Conservation (phyloP, 2,329 filamentous ascomycete species). For the Botrytis pseudocinerea region DNA sequence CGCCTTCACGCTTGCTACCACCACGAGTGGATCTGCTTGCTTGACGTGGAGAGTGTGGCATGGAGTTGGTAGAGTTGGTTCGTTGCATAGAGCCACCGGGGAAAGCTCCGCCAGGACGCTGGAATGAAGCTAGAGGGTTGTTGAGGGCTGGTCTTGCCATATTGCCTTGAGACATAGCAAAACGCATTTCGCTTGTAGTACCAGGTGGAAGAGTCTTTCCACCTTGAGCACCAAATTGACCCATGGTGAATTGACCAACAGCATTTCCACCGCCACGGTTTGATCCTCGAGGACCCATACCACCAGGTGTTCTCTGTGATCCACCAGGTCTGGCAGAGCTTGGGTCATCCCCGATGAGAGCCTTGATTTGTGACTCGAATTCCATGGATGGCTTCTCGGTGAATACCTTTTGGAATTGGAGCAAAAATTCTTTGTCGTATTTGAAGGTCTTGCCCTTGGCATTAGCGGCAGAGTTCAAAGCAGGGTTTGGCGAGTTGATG, state of each 20-base stretch:
- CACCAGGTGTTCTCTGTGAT: conserved; percentile 59
- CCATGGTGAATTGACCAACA: conserved; percentile 63
- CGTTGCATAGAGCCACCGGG: conserved; percentile 64
- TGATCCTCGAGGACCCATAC: conserved; percentile 51
- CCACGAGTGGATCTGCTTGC: conserved; percentile 62
- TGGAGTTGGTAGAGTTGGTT: conserved; percentile 56
- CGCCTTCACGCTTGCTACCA: conserved; percentile 60
- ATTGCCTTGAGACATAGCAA: conserved; percentile 60
- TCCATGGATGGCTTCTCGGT: conserved; percentile 94
- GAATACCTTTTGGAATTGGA: conserved; percentile 95
- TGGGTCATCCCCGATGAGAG: conserved; percentile 76
- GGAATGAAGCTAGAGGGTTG: conserved; percentile 61
- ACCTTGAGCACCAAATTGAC: conserved; percentile 59
- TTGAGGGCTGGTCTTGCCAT: conserved; percentile 53
- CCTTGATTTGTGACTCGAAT: conserved; percentile 89
- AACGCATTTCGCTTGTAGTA: conserved; percentile 76
- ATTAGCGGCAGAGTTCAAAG: conserved; percentile 76
- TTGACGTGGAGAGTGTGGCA: conserved; percentile 69
- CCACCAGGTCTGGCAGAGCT: conserved; percentile 55
- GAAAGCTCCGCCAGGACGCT: conserved; percentile 62
- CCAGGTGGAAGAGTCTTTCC: conserved; percentile 68
- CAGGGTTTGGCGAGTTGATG: conserved; percentile 87
- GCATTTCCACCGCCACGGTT: conserved; percentile 46
- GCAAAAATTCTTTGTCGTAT: conserved; percentile 91
- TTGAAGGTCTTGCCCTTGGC: conserved; percentile 84